Evolutionary conservation across 352 stramenopile genomes (phyloP).

Genomic region (Globisporangium canariense): DNA sequence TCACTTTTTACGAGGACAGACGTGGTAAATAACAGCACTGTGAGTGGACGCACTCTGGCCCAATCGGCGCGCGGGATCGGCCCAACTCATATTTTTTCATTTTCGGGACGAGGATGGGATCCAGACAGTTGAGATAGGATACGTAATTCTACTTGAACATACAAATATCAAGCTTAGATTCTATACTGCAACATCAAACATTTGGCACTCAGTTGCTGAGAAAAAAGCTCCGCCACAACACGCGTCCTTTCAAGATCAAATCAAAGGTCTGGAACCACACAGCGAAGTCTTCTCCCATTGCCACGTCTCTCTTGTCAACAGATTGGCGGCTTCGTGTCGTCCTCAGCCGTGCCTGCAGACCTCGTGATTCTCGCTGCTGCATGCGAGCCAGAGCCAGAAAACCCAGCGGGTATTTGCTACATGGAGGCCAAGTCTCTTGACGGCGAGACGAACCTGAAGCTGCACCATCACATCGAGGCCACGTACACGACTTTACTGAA

Average conservation of each 20-base stretch:
- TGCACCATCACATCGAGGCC: constrained; percentile 71
- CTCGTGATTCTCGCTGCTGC: constrained; percentile 77
- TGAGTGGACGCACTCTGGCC: background rate
- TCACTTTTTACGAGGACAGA: background rate
- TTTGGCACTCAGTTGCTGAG: background rate
- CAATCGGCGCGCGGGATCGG: background rate
- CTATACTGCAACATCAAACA: too few species aligned
- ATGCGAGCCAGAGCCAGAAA: constrained; percentile 63
- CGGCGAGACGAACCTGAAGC: constrained; percentile 93
- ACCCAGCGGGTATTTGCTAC: constrained; percentile 83
- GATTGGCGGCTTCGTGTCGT: too few species aligned
- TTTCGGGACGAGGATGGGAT: background rate
- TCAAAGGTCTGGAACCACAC: too few species aligned
- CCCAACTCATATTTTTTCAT: background rate
- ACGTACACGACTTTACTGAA: constrained; percentile 63
- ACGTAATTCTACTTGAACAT: too few species aligned
- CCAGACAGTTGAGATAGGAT: background rate
- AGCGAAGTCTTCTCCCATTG: too few species aligned
- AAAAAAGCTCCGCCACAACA: background rate
- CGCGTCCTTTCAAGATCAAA: constrained; percentile 2
- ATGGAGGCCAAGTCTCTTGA: constrained; percentile 92
- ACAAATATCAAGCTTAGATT: too few species aligned
- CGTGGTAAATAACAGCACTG: background rate
- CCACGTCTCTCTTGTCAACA: too few species aligned
- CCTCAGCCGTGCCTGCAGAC: constrained; percentile 67